Percentiles rank a stretch among this genome's conserved stretches.
These are phyloP conservation scores for Pseudoscleropodium purum DNA, from an alignment of 225 moss, liverwort and hornwort genomes.

Conservation along the genomic window DNA sequence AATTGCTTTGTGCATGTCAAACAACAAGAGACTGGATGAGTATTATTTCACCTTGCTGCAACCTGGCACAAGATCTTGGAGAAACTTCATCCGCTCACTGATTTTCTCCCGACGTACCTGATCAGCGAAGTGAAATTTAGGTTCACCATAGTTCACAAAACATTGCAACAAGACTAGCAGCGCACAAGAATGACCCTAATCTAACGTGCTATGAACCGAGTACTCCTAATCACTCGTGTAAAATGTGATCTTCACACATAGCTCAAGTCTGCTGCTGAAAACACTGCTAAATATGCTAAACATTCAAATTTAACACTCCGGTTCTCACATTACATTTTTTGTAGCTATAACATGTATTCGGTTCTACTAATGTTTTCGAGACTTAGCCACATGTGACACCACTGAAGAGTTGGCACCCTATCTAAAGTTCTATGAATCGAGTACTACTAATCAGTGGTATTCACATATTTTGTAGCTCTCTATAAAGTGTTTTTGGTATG, in stretches of 20 bases:
- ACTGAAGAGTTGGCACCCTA: neutral
- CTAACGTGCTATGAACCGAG: neutral
- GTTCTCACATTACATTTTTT: neutral
- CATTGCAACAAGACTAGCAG: neutral
- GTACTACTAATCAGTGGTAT: neutral
- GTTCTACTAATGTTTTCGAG: neutral
- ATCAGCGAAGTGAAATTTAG: neutral
- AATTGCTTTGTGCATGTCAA: neutral
- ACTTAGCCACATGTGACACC: neutral
- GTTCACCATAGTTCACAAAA: neutral
- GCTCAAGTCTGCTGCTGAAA: neutral
- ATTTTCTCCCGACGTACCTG: constrained; percentile 97
- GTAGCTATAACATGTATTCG: no score
- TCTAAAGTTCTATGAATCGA: neutral
- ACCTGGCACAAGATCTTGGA: constrained; percentile 94
- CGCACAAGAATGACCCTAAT: neutral
- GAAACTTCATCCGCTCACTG: constrained; percentile 93
- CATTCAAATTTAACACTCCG: no score
- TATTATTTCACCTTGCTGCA: constrained; percentile 62
- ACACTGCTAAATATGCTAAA: neutral
- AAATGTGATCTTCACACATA: neutral
- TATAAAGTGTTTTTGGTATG: neutral
- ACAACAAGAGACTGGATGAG: neutral
- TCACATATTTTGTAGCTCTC: neutral
- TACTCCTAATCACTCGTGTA: neutral